Base-by-base conservation (phyloP, 805 yeast genomes). In the Saccharomycopsis fibuligera region DNA sequence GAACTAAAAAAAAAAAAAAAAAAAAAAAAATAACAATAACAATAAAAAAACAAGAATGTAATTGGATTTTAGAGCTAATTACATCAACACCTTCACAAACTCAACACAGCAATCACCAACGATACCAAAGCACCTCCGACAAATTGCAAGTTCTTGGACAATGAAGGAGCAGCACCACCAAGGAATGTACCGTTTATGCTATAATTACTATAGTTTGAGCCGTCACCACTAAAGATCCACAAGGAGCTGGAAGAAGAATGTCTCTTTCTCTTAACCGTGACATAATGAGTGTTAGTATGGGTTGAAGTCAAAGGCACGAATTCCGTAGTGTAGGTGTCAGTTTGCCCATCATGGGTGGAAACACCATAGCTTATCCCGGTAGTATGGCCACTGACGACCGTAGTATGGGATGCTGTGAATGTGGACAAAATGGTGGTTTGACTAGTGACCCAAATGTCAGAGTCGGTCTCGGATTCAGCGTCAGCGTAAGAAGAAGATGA, bases 291-390 rank as follows among this genome's bases (percentile, higher is more conserved):
- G 39, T 48, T 52, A 30, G 50, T 48, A 14, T 45, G 47, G 10
- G 55, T 52, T 10, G 50, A 49, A 6, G 55, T 52, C 41, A 49
- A 49, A 16, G 55, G 55, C n/a, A 52, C 43, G 19, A 29, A 42
- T 12, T 37, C 39, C n/a, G 55, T 52, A 22, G 50, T 52, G 45
- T 49, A 52, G 16, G 53, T 49, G 12, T 46, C 44, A 35, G 46
- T 12, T 4, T 22, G 12, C 5, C 45, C 47, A 12, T 46, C 29
- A 16, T 29, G 43, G 35, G 33, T 41, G 40, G 51, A 16, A n/a
- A 45, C 42, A 22, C 46, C 41, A 38, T 51, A 30, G 39, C 44
- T 39, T 25, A 47, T 45, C 21, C 55, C 55, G n/a, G 56, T 50
- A 41, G 49, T 45, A n/a, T 40, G 35, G 16, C 55, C 55, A 35